These are phyloP conservation scores for Daldinia childiae DNA, from an alignment of 495 filamentous ascomycete species.

Conservation along the genomic window DNA sequence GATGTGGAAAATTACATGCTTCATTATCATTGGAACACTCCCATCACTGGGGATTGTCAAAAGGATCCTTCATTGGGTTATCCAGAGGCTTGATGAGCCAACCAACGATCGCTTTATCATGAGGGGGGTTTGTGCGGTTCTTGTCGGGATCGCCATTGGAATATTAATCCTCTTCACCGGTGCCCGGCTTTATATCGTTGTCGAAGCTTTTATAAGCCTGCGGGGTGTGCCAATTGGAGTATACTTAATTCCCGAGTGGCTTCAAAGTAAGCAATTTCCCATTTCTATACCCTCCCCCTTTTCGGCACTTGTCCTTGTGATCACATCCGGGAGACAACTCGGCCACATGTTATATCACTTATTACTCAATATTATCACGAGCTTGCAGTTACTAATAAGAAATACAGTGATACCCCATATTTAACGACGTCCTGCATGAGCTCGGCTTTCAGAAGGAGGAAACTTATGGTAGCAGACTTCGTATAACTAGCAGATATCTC, in stretches of 20 bases:
- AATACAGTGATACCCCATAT: slow-evolving; percentile 9
- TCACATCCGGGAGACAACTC: too few species aligned
- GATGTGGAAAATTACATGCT: not conserved
- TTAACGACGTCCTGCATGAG: not conserved
- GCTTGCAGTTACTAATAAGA: not conserved
- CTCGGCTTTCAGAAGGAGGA: not conserved
- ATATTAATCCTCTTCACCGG: not conserved
- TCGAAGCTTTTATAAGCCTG: slow-evolving; percentile 1
- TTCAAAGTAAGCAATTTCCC: slow-evolving; percentile 1
- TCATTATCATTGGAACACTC: not conserved
- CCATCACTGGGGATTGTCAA: not conserved
- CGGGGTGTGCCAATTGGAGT: slow-evolving; percentile 5
- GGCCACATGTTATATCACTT: too few species aligned
- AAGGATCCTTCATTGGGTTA: too few species aligned
- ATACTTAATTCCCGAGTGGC: not conserved
- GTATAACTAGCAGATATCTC: too few species aligned
- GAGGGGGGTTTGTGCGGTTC: too few species aligned
- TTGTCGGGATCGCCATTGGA: too few species aligned
- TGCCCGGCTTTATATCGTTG: not conserved
- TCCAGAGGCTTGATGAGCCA: too few species aligned
- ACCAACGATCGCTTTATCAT: too few species aligned
- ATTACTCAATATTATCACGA: not conserved
- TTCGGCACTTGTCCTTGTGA: too few species aligned
- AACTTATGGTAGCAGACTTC: too few species aligned
- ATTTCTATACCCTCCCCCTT: not conserved